A percentile compares a stretch with the other conserved stretches of the same genome.
phyloP scores from a whole-genome alignment of 306 rosid genomes.

The Dalbergia cultrata region DNA sequence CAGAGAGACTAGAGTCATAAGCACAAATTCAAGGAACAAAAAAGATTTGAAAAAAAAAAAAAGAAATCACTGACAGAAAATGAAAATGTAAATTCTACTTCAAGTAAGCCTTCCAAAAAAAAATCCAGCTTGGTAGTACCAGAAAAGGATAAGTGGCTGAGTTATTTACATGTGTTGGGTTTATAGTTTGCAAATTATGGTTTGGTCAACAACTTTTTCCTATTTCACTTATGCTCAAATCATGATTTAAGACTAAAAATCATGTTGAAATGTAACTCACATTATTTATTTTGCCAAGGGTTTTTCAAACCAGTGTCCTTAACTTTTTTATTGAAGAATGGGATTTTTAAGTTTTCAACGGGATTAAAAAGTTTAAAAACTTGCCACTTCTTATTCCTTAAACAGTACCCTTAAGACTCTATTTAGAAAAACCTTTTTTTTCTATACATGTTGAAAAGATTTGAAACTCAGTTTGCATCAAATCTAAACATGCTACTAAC shows the following conservation, averaged over 20 bases:
- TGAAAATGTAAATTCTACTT: constrained; percentile 15
- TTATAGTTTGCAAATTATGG: neutral
- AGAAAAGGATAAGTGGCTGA: neutral
- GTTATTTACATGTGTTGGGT: neutral
- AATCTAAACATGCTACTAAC: constrained; percentile 49
- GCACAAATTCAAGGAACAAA: constrained; percentile 21
- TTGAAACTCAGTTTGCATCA: neutral
- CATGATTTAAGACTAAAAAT: neutral
- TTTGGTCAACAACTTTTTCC: neutral
- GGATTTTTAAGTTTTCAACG: no score
- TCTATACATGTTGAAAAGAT: neutral
- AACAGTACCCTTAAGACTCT: no score
- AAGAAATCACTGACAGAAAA: constrained; percentile 26
- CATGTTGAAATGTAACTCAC: neutral
- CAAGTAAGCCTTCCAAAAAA: constrained; percentile 17
- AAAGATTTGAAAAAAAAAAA: no score
- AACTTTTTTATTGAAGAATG: no score
- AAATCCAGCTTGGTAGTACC: constrained; percentile 29
- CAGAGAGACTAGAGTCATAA: constrained; percentile 14
- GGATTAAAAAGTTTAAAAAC: no score
- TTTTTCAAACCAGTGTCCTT: no score
- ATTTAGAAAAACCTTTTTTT: no score
- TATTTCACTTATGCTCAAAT: neutral
- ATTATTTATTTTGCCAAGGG: no score
- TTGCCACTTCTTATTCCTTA: no score